These are phyloP conservation scores for Aspergillus sp. DNA, from an alignment of 2,329 filamentous ascomycete genomes.

Conservation along the genomic window DNA sequence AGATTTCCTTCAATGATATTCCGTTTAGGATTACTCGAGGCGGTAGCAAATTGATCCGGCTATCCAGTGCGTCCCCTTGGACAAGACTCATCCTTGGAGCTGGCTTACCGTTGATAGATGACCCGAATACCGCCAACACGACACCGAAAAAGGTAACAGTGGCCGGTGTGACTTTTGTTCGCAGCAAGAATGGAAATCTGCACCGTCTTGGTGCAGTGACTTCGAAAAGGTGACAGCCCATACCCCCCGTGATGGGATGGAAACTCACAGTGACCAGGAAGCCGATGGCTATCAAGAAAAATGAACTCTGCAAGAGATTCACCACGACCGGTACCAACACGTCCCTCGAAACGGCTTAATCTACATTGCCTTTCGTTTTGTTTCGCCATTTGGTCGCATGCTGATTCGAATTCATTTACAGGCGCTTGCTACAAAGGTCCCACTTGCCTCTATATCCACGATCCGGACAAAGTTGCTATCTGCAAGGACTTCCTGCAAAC, in stretches of 20 bases:
- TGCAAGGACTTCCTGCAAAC: conserved; percentile 82
- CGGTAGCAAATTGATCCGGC: conserved; percentile 72
- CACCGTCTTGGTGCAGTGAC: conserved; percentile 67
- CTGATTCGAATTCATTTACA: conserved; percentile 43
- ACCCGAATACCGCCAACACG: conserved; percentile 50
- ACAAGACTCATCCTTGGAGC: conserved; percentile 11
- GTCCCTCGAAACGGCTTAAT: conserved; percentile 20
- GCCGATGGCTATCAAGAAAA: conserved; percentile 54
- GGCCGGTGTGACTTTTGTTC: conserved; percentile 70
- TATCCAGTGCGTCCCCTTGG: conserved; percentile 51
- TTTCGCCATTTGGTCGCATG: conserved; percentile 30
- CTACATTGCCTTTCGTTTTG: conserved; percentile 6
- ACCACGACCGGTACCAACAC: conserved; percentile 44
- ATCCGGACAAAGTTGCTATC: conserved; percentile 75
- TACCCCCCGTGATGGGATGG: conserved; percentile 5
- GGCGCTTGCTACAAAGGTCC: conserved; percentile 79
- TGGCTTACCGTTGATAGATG: conserved; percentile 44
- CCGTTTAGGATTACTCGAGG: conserved; percentile 64
- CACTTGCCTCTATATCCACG: conserved; percentile 70
- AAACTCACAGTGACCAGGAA: conserved; percentile 19
- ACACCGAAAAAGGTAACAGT: conserved; percentile 67
- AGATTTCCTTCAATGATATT: conserved; percentile 62
- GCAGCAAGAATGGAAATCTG: conserved; percentile 81
- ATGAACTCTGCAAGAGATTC: conserved; percentile 62
- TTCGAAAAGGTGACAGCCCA: conserved; percentile 59